Base-by-base conservation (phyloP, 139 green algal species). In the Dunaliella primolecta region DNA sequence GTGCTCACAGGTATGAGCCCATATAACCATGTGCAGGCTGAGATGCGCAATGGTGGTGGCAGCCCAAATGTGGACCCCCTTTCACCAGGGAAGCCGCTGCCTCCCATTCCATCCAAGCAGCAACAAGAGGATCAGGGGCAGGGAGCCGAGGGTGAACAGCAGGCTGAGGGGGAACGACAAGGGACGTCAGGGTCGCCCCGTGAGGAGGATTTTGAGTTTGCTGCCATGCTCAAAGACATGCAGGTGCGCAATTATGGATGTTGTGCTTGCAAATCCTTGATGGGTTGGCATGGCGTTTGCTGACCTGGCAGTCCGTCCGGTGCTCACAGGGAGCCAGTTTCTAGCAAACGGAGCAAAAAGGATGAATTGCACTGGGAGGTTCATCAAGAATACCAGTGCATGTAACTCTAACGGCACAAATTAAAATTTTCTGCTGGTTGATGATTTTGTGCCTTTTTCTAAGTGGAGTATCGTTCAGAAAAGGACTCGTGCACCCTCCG, bases 141-240 rank as follows among this genome's bases (percentile, higher is more conserved):
- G 15, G 46, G 15, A 7, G 15, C 7, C 7, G 7, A 64, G 46
- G 7, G 15, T 25, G 46, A 7, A 64, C 7, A 64, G 46, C 46
- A 64, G 46, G 7, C 7, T 25, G 46, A 64, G 46, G 46, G 15
- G 15, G 7, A 64, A 15, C 46, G 15, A 64, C 7, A 64, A 7
- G 46, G 46, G 7, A 64, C 46, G 15, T 15, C 46, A 25, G 46
- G 46, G 46, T 64, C 46, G 46, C 46, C 46, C 46, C 7, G 15
- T 25, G 46, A 64, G 46, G 78, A 76, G 57, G 87, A 90, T 36
- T 82, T 87, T 34, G 90, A 92, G 38, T 94, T 91, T 84, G 88
- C 88, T 7, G 89, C 88, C 2, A 94, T 94, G 91, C 34, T 94
- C 37, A 88, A 89, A 77, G 89, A 93, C 74, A 94, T 94, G 91